Conservation (phyloP, 2,329 filamentous ascomycete genomes). For the Chaetomiaceae sp. region DNA sequence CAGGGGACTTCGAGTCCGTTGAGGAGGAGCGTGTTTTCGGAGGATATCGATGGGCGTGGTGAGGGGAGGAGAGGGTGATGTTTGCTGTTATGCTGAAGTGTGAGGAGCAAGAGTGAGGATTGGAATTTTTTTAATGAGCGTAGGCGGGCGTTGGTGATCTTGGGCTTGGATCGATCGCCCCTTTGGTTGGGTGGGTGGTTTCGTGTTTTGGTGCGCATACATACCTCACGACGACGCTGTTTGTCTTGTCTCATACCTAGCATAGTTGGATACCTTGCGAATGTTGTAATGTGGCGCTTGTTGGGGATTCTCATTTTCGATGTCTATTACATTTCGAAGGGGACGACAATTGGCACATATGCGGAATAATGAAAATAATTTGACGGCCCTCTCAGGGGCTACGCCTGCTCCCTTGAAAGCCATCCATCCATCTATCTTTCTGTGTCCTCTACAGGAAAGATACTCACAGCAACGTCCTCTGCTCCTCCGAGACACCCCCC, state of each 20-base stretch:
- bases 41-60: conserved; percentile 33
- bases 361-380: too few relatives aligned
- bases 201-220: not conserved
- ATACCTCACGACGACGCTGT: too few relatives aligned
- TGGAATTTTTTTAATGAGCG: too few relatives aligned
- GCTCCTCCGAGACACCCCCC: not conserved
- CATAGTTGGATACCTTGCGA: not conserved
- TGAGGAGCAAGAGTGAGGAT: too few relatives aligned
- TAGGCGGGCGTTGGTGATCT: too few relatives aligned
- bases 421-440: too few relatives aligned
- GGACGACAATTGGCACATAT: too few relatives aligned
- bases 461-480: not conserved
- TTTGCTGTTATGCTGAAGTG: too few relatives aligned
- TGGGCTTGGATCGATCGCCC: not conserved
- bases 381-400: too few relatives aligned
- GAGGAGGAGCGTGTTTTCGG: conserved; percentile 41
- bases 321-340: not conserved
- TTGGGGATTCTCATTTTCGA: not conserved
- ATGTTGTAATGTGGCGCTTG: not conserved
- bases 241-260: too few relatives aligned
- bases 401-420: too few relatives aligned
- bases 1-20: conserved; percentile 24
- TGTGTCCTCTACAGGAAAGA: too few relatives aligned
- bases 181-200: not conserved
- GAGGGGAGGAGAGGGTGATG: not conserved